A percentile compares a stretch with the other conserved stretches of the same genome.
phyloP scores from a whole-genome alignment of 2,329 filamentous ascomycete genomes.

The Penicillium sp. region DNA sequence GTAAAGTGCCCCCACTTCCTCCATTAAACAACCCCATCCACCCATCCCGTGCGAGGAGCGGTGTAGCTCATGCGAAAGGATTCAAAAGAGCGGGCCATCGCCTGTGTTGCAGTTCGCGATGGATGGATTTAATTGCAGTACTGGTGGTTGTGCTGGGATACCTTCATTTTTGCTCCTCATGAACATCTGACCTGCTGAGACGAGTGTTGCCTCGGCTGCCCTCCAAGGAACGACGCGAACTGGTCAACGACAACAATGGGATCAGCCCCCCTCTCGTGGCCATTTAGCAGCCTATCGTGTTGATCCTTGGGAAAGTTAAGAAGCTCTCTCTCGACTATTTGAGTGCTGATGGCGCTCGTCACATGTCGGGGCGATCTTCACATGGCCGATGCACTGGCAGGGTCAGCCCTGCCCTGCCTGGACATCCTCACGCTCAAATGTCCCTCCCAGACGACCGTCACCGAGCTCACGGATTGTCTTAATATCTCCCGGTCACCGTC shows the following conservation, averaged over 20 bases:
- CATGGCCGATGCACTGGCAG: constrained; percentile 11
- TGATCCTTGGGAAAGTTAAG: not conserved
- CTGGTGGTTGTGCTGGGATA: not conserved
- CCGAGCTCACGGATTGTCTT: constrained; percentile 10
- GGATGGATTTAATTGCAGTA: not conserved
- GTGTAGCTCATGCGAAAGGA: not conserved
- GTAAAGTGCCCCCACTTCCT: constrained; percentile 4
- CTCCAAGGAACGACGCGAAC: constrained; percentile 1
- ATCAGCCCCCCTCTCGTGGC: not conserved
- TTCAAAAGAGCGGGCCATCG: constrained; percentile 3
- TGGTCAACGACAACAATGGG: not conserved
- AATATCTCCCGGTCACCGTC: not conserved
- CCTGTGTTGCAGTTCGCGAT: not conserved
- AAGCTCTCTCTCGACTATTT: not conserved
- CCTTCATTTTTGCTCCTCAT: not conserved
- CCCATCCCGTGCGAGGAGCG: not conserved
- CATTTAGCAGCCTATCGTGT: constrained; percentile 1
- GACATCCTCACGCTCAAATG: constrained; percentile 14
- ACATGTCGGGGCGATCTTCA: constrained; percentile 31
- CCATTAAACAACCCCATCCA: not conserved
- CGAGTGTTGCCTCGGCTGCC: constrained; percentile 1
- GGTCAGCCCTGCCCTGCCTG: constrained; percentile 4
- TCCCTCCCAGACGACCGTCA: constrained; percentile 12
- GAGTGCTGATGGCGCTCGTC: constrained; percentile 25
- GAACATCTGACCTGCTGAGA: not conserved